A percentile compares a stretch with the other conserved stretches of the same genome.
Conservation (phyloP, 2,329 filamentous ascomycete species). For the Aspergillus ruber region DNA sequence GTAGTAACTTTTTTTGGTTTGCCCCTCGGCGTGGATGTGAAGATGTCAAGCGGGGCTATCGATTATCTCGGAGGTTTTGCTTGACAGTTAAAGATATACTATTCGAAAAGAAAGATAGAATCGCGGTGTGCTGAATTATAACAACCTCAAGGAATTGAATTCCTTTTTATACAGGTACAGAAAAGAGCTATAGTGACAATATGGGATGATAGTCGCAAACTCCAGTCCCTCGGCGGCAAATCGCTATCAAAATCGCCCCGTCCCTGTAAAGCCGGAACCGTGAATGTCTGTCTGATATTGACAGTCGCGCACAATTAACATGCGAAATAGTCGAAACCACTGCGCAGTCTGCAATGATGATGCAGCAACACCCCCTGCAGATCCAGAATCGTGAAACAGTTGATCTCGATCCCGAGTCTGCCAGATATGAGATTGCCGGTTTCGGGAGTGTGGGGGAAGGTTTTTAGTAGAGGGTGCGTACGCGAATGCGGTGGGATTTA, state of each 20-base stretch:
- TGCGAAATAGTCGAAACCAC: neutral
- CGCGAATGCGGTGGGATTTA: neutral
- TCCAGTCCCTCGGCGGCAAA: neutral
- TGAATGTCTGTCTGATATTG: neutral
- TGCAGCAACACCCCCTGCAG: neutral
- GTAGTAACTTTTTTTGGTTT: neutral
- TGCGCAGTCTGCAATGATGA: neutral
- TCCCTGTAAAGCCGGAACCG: neutral
- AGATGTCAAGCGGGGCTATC: neutral
- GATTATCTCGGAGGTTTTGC: neutral
- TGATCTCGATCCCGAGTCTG: neutral
- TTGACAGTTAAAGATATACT: neutral
- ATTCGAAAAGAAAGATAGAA: neutral
- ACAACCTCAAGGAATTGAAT: too few relatives aligned
- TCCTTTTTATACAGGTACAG: neutral
- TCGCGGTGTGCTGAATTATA: neutral
- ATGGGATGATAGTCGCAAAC: neutral
- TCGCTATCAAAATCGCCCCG: neutral
- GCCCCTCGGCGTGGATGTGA: neutral
- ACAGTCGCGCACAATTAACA: too few relatives aligned
- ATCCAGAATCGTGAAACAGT: neutral
- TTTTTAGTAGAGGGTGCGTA: neutral
- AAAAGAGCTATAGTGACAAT: neutral
- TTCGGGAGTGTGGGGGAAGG: neutral
- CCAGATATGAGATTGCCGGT: neutral